Evolutionary conservation across 768 basidiomycete genomes (phyloP).

Genomic region (Leccinum variicolor): DNA sequence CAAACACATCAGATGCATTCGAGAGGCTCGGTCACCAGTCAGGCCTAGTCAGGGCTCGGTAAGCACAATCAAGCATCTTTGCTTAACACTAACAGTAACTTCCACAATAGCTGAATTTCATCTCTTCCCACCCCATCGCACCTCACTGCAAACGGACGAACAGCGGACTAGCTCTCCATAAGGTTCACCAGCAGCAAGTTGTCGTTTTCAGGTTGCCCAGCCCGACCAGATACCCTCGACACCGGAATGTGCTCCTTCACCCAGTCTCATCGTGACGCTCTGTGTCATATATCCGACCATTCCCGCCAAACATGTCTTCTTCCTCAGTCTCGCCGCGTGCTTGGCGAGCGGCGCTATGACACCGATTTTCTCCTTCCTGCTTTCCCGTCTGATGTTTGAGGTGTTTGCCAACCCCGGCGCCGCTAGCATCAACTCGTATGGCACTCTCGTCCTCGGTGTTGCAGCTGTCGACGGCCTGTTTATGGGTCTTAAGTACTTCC

Average conservation of each 20-base stretch:
- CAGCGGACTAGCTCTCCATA: no score
- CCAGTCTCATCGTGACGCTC: constrained; percentile 38
- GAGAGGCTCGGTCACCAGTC: no score
- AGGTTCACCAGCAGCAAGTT: no score
- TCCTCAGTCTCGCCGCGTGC: constrained; percentile 67
- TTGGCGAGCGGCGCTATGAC: constrained; percentile 80
- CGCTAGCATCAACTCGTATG: constrained; percentile 63
- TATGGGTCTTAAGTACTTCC: constrained; percentile 70
- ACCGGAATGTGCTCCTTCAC: constrained; percentile 2
- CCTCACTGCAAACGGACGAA: no score
- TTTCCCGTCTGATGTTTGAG: constrained; percentile 76
- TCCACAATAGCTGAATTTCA: no score
- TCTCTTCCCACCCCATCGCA: no score
- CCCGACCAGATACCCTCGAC: neutral
- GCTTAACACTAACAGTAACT: no score
- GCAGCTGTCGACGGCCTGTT: constrained; percentile 76
- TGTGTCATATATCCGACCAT: constrained; percentile 64
- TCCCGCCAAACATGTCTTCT: constrained; percentile 67
- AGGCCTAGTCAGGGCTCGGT: no score
- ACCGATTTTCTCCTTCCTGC: constrained; percentile 87
- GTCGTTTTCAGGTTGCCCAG: neutral
- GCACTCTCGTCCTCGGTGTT: constrained; percentile 67
- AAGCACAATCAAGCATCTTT: no score
- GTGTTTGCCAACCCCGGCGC: constrained; percentile 71
- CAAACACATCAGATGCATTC: no score